Percentiles rank a stretch among this genome's conserved stretches.
phyloP scores from a whole-genome alignment of 2,329 filamentous ascomycete species.

The Colletotrichum ledebouriae region DNA sequence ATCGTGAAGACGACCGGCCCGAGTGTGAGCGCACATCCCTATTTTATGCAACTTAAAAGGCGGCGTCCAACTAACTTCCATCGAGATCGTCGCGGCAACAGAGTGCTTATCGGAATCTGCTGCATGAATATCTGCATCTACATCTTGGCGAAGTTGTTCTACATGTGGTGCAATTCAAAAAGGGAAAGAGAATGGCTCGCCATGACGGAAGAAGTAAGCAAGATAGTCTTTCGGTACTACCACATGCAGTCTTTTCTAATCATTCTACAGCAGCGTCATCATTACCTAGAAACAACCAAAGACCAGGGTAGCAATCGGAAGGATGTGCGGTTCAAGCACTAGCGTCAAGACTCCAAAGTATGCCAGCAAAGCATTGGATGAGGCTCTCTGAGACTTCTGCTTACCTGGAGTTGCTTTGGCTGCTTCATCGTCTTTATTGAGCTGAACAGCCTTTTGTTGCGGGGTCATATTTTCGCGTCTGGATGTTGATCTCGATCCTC shows the following conservation, averaged over 20 bases:
- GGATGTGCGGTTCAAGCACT: conserved; percentile 41
- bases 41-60: no score
- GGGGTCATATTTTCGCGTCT: no score
- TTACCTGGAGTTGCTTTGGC: no score
- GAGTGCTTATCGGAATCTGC: conserved; percentile 45
- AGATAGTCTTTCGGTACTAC: background rate
- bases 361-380: no score
- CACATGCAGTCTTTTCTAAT: background rate
- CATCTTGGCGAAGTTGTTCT: conserved; percentile 65
- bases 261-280: conserved; percentile 18
- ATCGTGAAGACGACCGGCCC: conserved; percentile 60
- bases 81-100: conserved; percentile 39
- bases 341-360: background rate
- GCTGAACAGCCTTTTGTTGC: no score
- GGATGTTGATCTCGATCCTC: no score
- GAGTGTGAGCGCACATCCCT: conserved; percentile 45
- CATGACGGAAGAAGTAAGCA: conserved; percentile 56
- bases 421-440: no score
- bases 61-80: background rate
- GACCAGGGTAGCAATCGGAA: conserved; percentile 40
- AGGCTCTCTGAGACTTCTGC: no score
- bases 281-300: conserved; percentile 40
- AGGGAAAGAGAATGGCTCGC: conserved; percentile 62
- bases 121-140: conserved; percentile 52
- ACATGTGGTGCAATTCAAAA: conserved; percentile 62